Conservation (phyloP, 2,329 filamentous ascomycete species). For the Sclerotinia nivalis region DNA sequence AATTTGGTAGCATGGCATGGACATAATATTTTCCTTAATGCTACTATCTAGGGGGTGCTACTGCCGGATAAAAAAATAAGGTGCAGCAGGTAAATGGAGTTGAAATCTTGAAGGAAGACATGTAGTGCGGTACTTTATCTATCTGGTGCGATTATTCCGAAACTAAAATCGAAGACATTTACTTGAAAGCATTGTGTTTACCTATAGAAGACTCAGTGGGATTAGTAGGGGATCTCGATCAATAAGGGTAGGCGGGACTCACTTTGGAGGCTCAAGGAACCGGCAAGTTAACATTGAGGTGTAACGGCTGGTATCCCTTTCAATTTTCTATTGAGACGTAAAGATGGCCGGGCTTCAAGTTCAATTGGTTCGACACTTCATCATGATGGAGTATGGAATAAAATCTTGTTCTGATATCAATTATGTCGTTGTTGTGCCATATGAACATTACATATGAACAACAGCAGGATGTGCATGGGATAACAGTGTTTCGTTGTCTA, state of each 20-base stretch:
- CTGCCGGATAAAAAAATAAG: background rate
- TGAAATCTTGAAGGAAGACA: background rate
- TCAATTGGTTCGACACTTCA: background rate
- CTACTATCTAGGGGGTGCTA: slow-evolving; percentile 16
- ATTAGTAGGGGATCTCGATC: background rate
- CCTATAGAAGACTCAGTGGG: background rate
- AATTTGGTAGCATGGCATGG: slow-evolving; percentile 13
- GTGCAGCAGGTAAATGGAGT: slow-evolving; percentile 16
- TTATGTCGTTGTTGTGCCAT: background rate
- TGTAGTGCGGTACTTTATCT: slow-evolving; percentile 16
- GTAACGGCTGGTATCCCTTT: background rate
- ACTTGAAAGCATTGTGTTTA: background rate
- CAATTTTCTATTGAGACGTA: background rate
- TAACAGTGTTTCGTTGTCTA: background rate
- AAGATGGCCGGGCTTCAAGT: background rate
- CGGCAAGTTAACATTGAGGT: background rate
- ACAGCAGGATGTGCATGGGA: background rate
- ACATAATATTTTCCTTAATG: slow-evolving; percentile 6
- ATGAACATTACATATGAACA: background rate
- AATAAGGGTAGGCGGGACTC: background rate
- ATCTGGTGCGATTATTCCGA: slow-evolving; percentile 7
- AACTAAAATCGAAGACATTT: slow-evolving; percentile 17
- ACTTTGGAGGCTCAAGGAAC: background rate
- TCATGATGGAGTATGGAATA: background rate
- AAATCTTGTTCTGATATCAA: background rate